Evolutionary conservation across 2,329 filamentous ascomycete species (phyloP).

Genomic region (Thelonectria rubi): DNA sequence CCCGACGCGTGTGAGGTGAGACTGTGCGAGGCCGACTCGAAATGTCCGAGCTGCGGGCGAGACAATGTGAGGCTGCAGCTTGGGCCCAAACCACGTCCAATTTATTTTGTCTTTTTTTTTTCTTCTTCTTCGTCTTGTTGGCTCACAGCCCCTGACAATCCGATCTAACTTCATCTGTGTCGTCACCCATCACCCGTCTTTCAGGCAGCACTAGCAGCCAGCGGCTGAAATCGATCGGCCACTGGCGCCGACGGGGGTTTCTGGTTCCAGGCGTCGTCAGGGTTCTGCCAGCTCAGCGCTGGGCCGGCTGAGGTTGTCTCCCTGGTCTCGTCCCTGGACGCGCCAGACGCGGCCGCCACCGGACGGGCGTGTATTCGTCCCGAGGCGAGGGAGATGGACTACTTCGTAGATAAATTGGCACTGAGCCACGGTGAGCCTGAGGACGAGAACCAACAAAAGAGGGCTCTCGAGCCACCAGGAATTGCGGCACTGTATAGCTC

Average conservation of each 20-base stretch:
- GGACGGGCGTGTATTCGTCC: slow-evolving; percentile 6
- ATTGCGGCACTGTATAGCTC: background rate
- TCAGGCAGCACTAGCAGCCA: slow-evolving; percentile 9
- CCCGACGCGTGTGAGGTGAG: slow-evolving; percentile 14
- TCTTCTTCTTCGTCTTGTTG: slow-evolving; percentile 12
- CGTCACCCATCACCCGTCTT: slow-evolving; percentile 28
- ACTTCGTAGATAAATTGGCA: slow-evolving; percentile 1
- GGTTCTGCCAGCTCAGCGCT: background rate
- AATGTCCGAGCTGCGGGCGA: slow-evolving; percentile 32
- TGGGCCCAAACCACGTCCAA: background rate
- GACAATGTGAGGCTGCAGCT: slow-evolving; percentile 21
- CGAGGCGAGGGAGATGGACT: background rate
- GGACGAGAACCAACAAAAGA: slow-evolving; percentile 5
- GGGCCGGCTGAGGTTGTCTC: background rate
- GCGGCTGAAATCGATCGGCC: slow-evolving; percentile 27
- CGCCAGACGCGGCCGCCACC: slow-evolving; percentile 24
- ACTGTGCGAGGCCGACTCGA: slow-evolving; percentile 9
- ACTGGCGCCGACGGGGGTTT: slow-evolving; percentile 23
- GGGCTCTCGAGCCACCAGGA: background rate
- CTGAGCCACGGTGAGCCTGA: background rate
- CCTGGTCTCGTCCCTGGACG: slow-evolving; percentile 19
- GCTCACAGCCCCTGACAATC: background rate
- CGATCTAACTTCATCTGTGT: slow-evolving; percentile 9
- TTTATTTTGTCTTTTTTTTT: background rate
- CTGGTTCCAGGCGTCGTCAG: background rate